Conservation (phyloP, 371 early-diverging fungal species). For the Blastocladiella emersonii region DNA sequence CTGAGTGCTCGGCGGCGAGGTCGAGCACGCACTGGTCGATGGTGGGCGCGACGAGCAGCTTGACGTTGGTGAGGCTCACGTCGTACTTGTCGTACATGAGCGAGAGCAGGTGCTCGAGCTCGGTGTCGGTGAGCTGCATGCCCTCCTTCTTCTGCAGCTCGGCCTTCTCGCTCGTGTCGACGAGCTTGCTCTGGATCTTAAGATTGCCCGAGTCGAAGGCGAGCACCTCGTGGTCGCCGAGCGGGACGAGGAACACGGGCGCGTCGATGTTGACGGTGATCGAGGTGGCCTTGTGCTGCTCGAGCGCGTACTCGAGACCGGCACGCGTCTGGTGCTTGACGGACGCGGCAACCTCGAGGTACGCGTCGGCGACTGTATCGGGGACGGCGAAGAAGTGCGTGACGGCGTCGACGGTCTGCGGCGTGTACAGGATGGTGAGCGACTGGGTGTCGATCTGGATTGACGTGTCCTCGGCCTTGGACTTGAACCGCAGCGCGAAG, state of each 20-base stretch:
- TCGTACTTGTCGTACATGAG: conserved; percentile 85
- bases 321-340: conserved; percentile 78
- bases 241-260: conserved; percentile 89
- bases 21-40: conserved; percentile 57
- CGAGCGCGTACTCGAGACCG: conserved; percentile 72
- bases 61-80: conserved; percentile 40
- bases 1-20: conserved; percentile 15
- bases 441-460: neutral
- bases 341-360: conserved; percentile 31
- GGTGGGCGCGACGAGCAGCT: conserved; percentile 63
- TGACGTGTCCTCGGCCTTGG: conserved; percentile 57
- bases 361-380: conserved; percentile 23
- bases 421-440: conserved; percentile 60
- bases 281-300: conserved; percentile 75
- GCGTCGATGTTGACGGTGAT: conserved; percentile 90
- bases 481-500: conserved; percentile 66
- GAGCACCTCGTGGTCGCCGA: conserved; percentile 51
- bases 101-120: conserved; percentile 51
- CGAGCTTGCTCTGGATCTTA: conserved; percentile 65
- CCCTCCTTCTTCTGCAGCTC: conserved; percentile 52
- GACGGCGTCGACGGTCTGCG: conserved; percentile 53
- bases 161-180: conserved; percentile 48
- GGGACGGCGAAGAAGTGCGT: conserved; percentile 76
- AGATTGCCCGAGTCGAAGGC: conserved; percentile 91
- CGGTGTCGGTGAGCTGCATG: conserved; percentile 39